Conservation (phyloP, 306 rosid genomes). For the Gleditsia sinensis region DNA sequence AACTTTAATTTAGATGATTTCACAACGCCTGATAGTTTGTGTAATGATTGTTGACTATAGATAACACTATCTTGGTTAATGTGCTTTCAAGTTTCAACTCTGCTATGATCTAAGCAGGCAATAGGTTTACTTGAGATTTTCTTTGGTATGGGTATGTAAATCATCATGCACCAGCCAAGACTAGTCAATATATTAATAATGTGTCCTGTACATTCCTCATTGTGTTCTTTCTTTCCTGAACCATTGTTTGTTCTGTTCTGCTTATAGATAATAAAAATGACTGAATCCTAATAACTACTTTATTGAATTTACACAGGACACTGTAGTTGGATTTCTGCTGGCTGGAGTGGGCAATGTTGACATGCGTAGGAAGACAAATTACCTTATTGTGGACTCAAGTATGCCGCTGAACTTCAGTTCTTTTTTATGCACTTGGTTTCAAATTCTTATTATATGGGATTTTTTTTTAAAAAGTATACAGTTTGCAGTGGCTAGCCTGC, state of each 20-base stretch:
- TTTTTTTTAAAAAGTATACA: constrained; percentile 23
- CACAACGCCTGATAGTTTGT: neutral
- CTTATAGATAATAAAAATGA: constrained; percentile 8
- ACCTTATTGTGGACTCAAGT: constrained; percentile 94
- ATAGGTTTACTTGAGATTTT: neutral
- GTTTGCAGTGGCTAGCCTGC: constrained; percentile 2
- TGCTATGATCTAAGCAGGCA: neutral
- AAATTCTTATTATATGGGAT: neutral
- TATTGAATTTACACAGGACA: constrained; percentile 59
- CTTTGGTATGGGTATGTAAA: neutral
- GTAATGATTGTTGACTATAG: neutral
- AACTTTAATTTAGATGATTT: neutral
- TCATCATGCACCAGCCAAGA: neutral
- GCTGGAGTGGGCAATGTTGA: constrained; percentile 98
- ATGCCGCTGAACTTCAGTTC: constrained; percentile 32
- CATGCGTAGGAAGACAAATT: constrained; percentile 90
- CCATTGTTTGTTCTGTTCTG: constrained; percentile 8
- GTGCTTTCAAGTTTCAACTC: constrained; percentile 1
- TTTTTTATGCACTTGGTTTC: constrained; percentile 3
- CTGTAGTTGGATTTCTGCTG: constrained; percentile 87
- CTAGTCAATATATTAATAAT: neutral
- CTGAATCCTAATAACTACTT: neutral
- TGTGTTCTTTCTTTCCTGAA: neutral
- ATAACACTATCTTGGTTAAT: neutral
- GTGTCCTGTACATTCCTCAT: neutral